Evolutionary conservation across 2,329 filamentous ascomycete genomes (phyloP).

Genomic region (Nemania abortiva): DNA sequence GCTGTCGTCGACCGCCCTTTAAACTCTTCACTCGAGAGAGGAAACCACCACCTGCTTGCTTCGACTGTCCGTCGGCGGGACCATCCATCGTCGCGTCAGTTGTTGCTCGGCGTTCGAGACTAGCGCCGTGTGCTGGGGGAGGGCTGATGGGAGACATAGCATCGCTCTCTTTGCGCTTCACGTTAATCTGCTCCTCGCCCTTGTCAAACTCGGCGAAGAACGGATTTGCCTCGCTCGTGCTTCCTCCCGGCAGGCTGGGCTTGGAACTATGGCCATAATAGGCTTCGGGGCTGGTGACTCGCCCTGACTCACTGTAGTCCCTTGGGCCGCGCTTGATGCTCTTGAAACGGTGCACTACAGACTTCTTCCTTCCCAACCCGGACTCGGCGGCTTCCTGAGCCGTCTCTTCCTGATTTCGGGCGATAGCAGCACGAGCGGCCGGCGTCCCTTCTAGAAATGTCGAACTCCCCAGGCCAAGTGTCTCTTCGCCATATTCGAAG

Average conservation of each 20-base stretch:
- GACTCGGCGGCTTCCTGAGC: slow-evolving; percentile 65
- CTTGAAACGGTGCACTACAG: slow-evolving; percentile 89
- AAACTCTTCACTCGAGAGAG: slow-evolving; percentile 84
- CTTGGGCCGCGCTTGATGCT: slow-evolving; percentile 79
- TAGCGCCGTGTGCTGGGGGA: slow-evolving; percentile 56
- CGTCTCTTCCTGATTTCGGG: slow-evolving; percentile 78
- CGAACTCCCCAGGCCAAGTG: slow-evolving; percentile 87
- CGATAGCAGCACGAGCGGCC: slow-evolving; percentile 82
- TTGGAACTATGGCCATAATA: slow-evolving; percentile 52
- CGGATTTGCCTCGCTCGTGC: slow-evolving; percentile 72
- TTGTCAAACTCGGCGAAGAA: slow-evolving; percentile 84
- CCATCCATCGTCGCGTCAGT: slow-evolving; percentile 61
- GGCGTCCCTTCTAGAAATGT: slow-evolving; percentile 96
- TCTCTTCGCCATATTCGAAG: slow-evolving; percentile 85
- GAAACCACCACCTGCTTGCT: slow-evolving; percentile 69
- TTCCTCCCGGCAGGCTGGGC: slow-evolving; percentile 53
- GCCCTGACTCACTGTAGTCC: slow-evolving; percentile 68
- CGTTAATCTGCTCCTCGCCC: slow-evolving; percentile 64
- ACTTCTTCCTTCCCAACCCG: slow-evolving; percentile 90
- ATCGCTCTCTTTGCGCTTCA: slow-evolving; percentile 55
- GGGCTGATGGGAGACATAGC: slow-evolving; percentile 63
- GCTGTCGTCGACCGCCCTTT: slow-evolving; percentile 74
- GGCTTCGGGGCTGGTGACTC: slow-evolving; percentile 68
- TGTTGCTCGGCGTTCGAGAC: slow-evolving; percentile 74
- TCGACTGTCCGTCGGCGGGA: slow-evolving; percentile 58